phyloP scores from a whole-genome alignment of 2,329 filamentous ascomycete species.

The Boeremia lycopersici region DNA sequence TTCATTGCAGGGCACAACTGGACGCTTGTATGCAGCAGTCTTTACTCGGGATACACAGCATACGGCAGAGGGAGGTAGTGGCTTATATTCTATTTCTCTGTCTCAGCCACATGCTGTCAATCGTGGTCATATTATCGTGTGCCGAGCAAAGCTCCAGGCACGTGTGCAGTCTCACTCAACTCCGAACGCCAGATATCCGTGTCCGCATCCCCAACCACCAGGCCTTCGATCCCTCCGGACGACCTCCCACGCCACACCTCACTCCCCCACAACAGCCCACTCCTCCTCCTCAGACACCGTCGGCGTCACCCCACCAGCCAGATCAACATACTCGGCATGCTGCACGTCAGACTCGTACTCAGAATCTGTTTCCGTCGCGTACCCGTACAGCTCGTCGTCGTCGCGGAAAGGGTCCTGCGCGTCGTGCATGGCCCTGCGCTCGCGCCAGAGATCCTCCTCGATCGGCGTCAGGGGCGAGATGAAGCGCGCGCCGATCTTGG shows the following conservation, averaged over 20 bases:
- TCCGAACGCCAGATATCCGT: too few relatives aligned
- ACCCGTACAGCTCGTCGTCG: background rate
- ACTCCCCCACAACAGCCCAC: constrained; percentile 15
- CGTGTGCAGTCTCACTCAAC: too few relatives aligned
- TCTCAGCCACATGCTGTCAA: too few relatives aligned
- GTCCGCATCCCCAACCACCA: too few relatives aligned
- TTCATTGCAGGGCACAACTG: too few relatives aligned
- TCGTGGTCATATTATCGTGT: too few relatives aligned
- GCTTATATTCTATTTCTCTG: too few relatives aligned
- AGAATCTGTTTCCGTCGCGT: constrained; percentile 4
- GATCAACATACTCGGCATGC: constrained; percentile 3
- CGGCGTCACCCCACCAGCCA: constrained; percentile 11
- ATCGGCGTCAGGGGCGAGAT: constrained; percentile 9
- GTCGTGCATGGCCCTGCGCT: constrained; percentile 1
- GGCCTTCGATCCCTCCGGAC: too few relatives aligned
- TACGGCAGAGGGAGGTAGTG: too few relatives aligned
- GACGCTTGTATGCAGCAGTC: too few relatives aligned
- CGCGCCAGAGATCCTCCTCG: constrained; percentile 6
- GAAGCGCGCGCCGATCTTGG: constrained; percentile 3
- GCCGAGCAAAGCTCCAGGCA: too few relatives aligned
- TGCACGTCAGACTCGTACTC: constrained; percentile 10
- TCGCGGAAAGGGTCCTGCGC: background rate
- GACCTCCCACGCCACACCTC: background rate
- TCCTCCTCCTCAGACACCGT: constrained; percentile 7
- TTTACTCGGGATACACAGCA: too few relatives aligned